Percentiles rank a stretch among this genome's conserved stretches.
phyloP scores from a whole-genome alignment of 768 basidiomycete genomes.

The Phanerochaete carnosa region DNA sequence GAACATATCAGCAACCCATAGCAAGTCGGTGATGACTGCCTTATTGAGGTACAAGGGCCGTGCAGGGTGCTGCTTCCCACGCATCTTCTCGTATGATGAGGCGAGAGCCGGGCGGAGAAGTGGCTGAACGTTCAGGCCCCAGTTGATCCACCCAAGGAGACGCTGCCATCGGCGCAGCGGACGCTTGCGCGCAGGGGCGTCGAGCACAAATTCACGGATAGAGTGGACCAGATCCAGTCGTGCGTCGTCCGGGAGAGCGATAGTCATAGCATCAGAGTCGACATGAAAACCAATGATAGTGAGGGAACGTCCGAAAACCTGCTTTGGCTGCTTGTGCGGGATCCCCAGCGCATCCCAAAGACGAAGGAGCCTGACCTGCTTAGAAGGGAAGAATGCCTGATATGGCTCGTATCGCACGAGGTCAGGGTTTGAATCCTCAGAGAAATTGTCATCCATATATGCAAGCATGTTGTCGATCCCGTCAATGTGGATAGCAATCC shows the following conservation, averaged over 20 bases:
- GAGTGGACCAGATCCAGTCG: not conserved
- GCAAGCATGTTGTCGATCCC: conserved; percentile 20
- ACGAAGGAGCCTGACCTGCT: conserved; percentile 32
- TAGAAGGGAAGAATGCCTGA: conserved; percentile 20
- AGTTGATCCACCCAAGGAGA: conserved; percentile 37
- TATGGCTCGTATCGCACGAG: conserved; percentile 31
- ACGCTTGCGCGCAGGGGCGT: not conserved
- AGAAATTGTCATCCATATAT: conserved; percentile 35
- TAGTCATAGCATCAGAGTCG: conserved; percentile 29
- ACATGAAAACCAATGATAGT: conserved; percentile 38
- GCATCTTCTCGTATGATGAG: conserved; percentile 30
- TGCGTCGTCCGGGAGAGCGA: conserved; percentile 19
- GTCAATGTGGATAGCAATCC: conserved; percentile 30
- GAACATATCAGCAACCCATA: conserved; percentile 31
- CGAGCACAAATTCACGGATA: conserved; percentile 8
- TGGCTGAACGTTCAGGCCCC: conserved; percentile 36
- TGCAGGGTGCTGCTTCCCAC: conserved; percentile 15
- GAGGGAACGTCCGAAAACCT: conserved; percentile 30
- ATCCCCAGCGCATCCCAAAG: conserved; percentile 40
- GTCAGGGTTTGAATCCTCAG: conserved; percentile 17
- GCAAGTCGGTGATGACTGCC: conserved; percentile 23
- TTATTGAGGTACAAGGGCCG: conserved; percentile 28
- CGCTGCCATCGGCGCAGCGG: not conserved
- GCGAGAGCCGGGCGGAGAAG: conserved; percentile 26
- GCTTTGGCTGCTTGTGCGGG: conserved; percentile 38